These are phyloP conservation scores for Calonectria montana DNA, from an alignment of 2,329 filamentous ascomycete species.

Conservation along the genomic window DNA sequence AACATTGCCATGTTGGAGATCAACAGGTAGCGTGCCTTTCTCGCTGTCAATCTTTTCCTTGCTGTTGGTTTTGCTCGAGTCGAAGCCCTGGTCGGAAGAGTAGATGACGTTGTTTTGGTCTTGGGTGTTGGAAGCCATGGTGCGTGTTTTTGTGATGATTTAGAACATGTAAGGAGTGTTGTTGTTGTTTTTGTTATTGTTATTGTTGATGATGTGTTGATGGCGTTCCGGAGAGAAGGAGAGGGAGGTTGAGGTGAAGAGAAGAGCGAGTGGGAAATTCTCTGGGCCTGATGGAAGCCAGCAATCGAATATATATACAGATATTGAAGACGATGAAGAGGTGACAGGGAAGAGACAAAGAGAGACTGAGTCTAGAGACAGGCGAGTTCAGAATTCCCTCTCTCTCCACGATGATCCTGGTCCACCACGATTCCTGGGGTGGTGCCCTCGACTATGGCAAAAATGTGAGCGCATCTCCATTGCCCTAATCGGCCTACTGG, in stretches of 20 bases:
- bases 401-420: slow-evolving; percentile 36
- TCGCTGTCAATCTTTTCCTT: slow-evolving; percentile 40
- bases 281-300: background rate
- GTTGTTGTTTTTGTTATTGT: background rate
- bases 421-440: slow-evolving; percentile 23
- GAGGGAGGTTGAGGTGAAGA: background rate
- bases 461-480: slow-evolving; percentile 25
- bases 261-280: background rate
- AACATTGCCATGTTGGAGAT: slow-evolving; percentile 32
- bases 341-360: slow-evolving; percentile 25
- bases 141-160: slow-evolving; percentile 12
- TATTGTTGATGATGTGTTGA: background rate
- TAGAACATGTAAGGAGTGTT: slow-evolving; percentile 3
- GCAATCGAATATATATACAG: slow-evolving; percentile 16
- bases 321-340: slow-evolving; percentile 13
- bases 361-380: background rate
- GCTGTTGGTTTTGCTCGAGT: slow-evolving; percentile 41
- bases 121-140: slow-evolving; percentile 34
- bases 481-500: slow-evolving; percentile 27
- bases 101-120: slow-evolving; percentile 39
- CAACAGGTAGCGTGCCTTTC: slow-evolving; percentile 19
- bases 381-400: slow-evolving; percentile 38
- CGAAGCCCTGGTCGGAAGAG: slow-evolving; percentile 40
- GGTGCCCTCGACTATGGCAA: slow-evolving; percentile 25
- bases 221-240: background rate